Evolutionary conservation across 2,329 filamentous ascomycete genomes (phyloP), one percentile per base, ranked within the genome.

Genomic region (Leptographium radiaticola): DNA sequence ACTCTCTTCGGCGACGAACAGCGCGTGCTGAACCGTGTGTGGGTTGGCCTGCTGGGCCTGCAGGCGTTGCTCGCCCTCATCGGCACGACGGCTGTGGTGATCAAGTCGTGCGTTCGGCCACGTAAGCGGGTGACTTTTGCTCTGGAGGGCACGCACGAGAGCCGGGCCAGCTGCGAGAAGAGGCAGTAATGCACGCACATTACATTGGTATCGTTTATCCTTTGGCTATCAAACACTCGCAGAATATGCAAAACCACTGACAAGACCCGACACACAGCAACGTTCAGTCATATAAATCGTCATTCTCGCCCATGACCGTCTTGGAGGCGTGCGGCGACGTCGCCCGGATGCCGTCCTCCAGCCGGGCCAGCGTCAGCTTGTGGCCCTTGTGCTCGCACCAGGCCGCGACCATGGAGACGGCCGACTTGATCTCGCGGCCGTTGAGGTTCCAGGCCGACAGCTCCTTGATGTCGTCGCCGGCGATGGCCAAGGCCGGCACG

Each of bases 341-440:
- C 46, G 72, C 70, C 59, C 63, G 65, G 56, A 76, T 75, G 13
- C 68, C 70, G 56, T 65, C 70, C 61, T 76, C 73, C 53, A 75
- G 49, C 40, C 68, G 65, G 16, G 64, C 59, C 53, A 75, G 61
- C 46, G 68, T 71, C 62, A 75, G 65, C 16, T 61, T 60, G 49
- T 72, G 70, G 9, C 63, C 64, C 63, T 75, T 73, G 58, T 71
- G 64, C 38, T 68, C 63, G 59, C 71, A 75, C 71, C 71, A 74
- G 20, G 62, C 67, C 51, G 64, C 63, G 1, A 68, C 69, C 71
- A 74, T 72, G 63, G 73, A 70, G 59, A 74, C 65, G 10, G 68
- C 70, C 53, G 68, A 73, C 62, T 75, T 75, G 58, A 74, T 76
- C 65, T 73, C 68, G 25, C 70, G 63, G 6, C 70, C 73, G 48